These are phyloP conservation scores for Coniochaeta pulveracea DNA, from an alignment of 2,329 filamentous ascomycete genomes.

Conservation along the genomic window DNA sequence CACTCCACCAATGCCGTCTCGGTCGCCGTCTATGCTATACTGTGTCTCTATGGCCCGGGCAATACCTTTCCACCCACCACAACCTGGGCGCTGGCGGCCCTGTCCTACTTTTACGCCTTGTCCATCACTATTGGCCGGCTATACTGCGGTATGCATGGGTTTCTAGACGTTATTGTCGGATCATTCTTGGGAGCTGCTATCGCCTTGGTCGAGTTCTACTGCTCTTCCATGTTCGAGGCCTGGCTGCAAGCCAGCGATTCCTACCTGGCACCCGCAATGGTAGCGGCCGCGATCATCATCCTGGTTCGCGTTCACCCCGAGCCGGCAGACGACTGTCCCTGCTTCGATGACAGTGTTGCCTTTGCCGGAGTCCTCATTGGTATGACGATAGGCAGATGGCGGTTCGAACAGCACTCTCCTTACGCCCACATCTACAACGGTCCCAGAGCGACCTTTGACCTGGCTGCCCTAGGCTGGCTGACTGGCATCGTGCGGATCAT, in stretches of 20 bases:
- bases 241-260: conserved; percentile 53
- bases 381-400: conserved; percentile 73
- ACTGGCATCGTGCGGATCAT: conserved; percentile 57
- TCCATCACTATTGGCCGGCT: conserved; percentile 87
- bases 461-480: conserved; percentile 54
- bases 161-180: conserved; percentile 79
- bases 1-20: conserved; percentile 96
- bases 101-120: conserved; percentile 73
- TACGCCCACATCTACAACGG: conserved; percentile 32
- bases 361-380: conserved; percentile 89
- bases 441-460: conserved; percentile 46
- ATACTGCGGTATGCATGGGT: conserved; percentile 98
- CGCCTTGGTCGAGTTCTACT: conserved; percentile 47
- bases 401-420: conserved; percentile 47
- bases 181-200: conserved; percentile 62
- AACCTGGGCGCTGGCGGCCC: conserved; percentile 50
- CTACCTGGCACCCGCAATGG: conserved; percentile 51
- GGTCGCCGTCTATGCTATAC: conserved; percentile 74
- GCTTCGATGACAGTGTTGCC: conserved; percentile 90
- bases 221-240: conserved; percentile 51
- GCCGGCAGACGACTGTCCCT: conserved; percentile 91
- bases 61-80: conserved; percentile 47
- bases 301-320: conserved; percentile 88
- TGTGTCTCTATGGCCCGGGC: conserved; percentile 56
- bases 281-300: conserved; percentile 56